Base-by-base conservation (phyloP, 116 monocot species). In the Papilionanthe hybrid region DNA sequence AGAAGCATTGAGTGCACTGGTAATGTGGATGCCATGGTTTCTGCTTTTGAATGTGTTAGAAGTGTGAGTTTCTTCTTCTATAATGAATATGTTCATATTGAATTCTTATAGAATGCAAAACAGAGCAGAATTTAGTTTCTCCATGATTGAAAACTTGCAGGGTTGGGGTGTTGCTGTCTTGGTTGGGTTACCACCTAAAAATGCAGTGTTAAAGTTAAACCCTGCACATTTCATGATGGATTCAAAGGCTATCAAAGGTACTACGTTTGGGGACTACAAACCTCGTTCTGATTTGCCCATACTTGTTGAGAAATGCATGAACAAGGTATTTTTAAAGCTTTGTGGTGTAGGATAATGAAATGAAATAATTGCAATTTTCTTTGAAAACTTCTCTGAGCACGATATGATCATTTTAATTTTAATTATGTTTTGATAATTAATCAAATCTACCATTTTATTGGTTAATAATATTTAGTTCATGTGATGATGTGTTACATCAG, bases 131-230 rank as follows among this genome's bases (percentile, higher is more conserved):
- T 44, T 30, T 22, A 0, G 13, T 43, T 45, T 42, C 20, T 5
- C 42, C 73, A 73, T 43, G 20, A 73, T 73, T 23, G 7, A 71
- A 27, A 75, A 81, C 25, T 74, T 28, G 29, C 75, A 81, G 81
- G 81, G 81, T n/a, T 81, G 81, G 81, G 81, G 81, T 76, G 81
- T 81, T 75, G 81, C 81, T 47, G 81, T 81, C 1, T 18, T 81
- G 55, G 76, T 76, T 20, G 81, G 81, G 25, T 44, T 81, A 9
- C 75, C 81, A 5, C 76, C 60, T 25, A 75, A 81, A 32, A 74
- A 81, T 48, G 75, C 60, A 22, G 76, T 60, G 44, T 81, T 81
- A 45, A 76, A 75, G 43, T 66, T 72, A 25, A 75, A 81, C 81
- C 81, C 81, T 13, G 45, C 30, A 28, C 29, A 65, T 37, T 75